A percentile compares a stretch with the other conserved stretches of the same genome.
Evolutionary conservation across 805 yeast genomes (phyloP).

Genomic region (Kregervanrija delftensis): DNA sequence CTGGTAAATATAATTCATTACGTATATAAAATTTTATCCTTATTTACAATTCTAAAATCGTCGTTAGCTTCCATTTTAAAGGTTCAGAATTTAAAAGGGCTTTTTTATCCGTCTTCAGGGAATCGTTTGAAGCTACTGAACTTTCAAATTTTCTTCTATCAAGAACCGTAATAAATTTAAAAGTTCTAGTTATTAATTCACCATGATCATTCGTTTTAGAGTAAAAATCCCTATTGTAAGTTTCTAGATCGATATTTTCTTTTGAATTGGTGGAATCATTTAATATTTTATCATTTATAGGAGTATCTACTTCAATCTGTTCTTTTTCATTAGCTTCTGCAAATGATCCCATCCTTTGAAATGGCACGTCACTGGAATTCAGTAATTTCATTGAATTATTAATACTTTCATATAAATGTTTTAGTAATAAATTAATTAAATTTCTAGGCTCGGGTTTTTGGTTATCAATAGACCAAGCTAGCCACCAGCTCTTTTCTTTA

Average conservation of each 20-base stretch:
- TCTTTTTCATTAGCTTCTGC: constrained; percentile 14
- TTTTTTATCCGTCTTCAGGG: background rate
- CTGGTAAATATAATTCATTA: too few species aligned
- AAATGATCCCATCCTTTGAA: constrained; percentile 24
- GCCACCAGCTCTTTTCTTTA: constrained; percentile 15
- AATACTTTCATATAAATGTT: constrained; percentile 40
- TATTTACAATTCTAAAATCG: constrained; percentile 7
- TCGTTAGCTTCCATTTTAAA: constrained; percentile 23
- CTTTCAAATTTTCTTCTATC: constrained; percentile 22
- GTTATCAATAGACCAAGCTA: constrained; percentile 29
- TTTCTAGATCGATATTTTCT: constrained; percentile 14
- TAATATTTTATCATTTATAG: constrained; percentile 6
- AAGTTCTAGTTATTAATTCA: constrained; percentile 21
- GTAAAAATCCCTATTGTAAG: constrained; percentile 24
- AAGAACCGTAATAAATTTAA: constrained; percentile 23
- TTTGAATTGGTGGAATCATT: background rate
- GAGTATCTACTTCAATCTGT: background rate
- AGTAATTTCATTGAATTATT: constrained; percentile 19
- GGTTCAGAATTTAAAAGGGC: constrained; percentile 12
- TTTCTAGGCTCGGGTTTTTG: constrained; percentile 25
- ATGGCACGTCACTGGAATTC: constrained; percentile 4
- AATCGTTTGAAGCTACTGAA: background rate
- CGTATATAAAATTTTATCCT: too few species aligned
- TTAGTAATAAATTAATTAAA: constrained; percentile 40
- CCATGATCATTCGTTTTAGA: constrained; percentile 17